A percentile compares a stretch with the other conserved stretches of the same genome.
These are phyloP conservation scores for Cucurbitaria berberidis DNA, from an alignment of 2,329 filamentous ascomycete species.

Conservation along the genomic window DNA sequence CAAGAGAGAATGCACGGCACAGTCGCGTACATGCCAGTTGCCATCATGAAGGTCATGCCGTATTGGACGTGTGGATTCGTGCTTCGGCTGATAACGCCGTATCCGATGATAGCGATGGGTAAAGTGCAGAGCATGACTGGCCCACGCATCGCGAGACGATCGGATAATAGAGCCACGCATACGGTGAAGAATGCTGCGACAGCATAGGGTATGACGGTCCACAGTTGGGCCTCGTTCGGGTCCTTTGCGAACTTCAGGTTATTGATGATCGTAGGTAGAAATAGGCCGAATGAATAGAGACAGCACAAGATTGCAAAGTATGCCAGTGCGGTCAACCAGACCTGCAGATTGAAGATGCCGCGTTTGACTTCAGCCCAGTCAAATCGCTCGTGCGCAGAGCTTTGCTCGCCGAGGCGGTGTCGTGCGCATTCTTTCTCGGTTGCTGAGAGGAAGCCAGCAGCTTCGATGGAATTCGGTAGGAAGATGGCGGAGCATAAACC, in stretches of 20 bases:
- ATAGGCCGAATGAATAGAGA: constrained; percentile 69
- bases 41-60: constrained; percentile 72
- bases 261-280: constrained; percentile 70
- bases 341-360: constrained; percentile 65
- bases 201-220: constrained; percentile 69
- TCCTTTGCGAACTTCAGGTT: constrained; percentile 61
- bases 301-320: constrained; percentile 66
- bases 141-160: constrained; percentile 65
- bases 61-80: constrained; percentile 62
- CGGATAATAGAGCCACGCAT: constrained; percentile 63
- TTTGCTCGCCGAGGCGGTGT: constrained; percentile 52
- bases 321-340: constrained; percentile 67
- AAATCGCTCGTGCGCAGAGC: constrained; percentile 55
- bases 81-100: constrained; percentile 67
- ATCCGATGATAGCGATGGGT: constrained; percentile 69
- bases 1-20: constrained; percentile 69
- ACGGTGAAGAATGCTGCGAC: constrained; percentile 63
- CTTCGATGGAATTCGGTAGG: constrained; percentile 63
- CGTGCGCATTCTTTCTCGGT: constrained; percentile 60
- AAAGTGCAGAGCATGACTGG: constrained; percentile 68
- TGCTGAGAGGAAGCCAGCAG: constrained; percentile 60
- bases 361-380: constrained; percentile 67
- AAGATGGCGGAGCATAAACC: constrained; percentile 60
- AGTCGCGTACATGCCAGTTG: constrained; percentile 67
- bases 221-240: constrained; percentile 65